Base-by-base conservation (phyloP, 768 basidiomycete species). In the Amyloporia xantha region DNA sequence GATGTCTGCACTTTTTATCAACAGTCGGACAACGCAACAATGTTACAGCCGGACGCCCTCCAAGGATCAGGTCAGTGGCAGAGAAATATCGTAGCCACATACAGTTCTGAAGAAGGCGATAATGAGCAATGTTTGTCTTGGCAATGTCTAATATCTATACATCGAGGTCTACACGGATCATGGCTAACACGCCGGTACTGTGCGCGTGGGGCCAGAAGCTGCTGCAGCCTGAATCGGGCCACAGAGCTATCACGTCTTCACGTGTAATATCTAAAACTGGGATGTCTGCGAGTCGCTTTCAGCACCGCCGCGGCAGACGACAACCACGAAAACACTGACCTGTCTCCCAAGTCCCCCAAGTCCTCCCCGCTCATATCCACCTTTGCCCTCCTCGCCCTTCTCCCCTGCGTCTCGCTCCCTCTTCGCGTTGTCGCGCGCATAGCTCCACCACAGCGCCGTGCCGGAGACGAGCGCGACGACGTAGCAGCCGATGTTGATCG, bases 401-500 rank as follows among this genome's bases (percentile, higher is more conserved):
- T 43, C 44, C n/a, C 41, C 49, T 20, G 21, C 47, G 48, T 46
- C 48, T 12, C 42, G 23, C 23, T 54, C 54, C 24, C 62, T 50
- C 19, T 4, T 13, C 12, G 12, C 42, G 55, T 63, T 63, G 50
- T 63, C 62, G 3, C 24, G 21, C 21, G 51, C 50, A 48, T 61
- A 61, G 50, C 60, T 60, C 45, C 40, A 53, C 60, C 60, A 63
- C 30, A 61, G 43, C 25, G 46, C 45, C 9, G 53, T 36, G 44
- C 58, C 62, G 5, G 60, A 50, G 37, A 55, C 45, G n/a, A 63
- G 46, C n/a, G 59, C 60, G 44, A 58, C 23, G 28, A 44, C 54
- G 43, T 62, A 64, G 53, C 57, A 62, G 4, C 28, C 57, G 27
- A 62, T 30, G 58, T 61, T 65, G 51, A 62, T 59, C 10, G 61